Evolutionary conservation across 2,329 filamentous ascomycete genomes (phyloP).

Genomic region (Bipolaris gigantea): DNA sequence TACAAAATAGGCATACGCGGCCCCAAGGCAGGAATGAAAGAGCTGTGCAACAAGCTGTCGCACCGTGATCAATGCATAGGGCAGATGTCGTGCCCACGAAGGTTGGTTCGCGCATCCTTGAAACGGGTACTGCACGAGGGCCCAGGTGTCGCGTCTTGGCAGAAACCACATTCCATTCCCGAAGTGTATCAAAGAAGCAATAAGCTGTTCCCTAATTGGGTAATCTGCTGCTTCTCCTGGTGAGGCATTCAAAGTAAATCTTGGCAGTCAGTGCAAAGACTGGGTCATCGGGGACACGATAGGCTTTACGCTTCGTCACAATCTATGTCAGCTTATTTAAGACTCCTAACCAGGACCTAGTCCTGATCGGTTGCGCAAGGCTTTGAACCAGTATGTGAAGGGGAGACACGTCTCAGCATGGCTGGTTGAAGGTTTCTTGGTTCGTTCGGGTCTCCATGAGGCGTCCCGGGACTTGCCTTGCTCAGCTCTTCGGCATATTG

Average conservation of each 20-base stretch:
- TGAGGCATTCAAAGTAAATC: not conserved
- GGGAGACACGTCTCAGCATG: not conserved
- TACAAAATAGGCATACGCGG: slow-evolving; percentile 24
- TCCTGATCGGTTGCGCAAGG: no score
- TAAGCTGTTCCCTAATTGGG: not conserved
- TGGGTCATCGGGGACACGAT: not conserved
- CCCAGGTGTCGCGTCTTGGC: slow-evolving; percentile 26
- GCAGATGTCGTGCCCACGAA: slow-evolving; percentile 18
- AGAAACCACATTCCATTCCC: slow-evolving; percentile 19
- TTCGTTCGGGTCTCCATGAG: not conserved
- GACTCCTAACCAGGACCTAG: not conserved
- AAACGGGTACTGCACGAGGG: slow-evolving; percentile 37
- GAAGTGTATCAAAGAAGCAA: slow-evolving; percentile 1
- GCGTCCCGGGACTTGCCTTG: not conserved
- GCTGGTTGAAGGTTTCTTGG: not conserved
- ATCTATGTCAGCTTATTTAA: no score
- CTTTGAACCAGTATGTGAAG: not conserved
- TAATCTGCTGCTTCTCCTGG: not conserved
- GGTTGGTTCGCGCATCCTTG: slow-evolving; percentile 22
- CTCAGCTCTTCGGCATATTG: not conserved
- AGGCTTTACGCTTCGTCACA: not conserved
- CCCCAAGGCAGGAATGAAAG: slow-evolving; percentile 17
- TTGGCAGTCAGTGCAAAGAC: not conserved
- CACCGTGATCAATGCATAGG: slow-evolving; percentile 22
- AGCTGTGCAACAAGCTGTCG: slow-evolving; percentile 25